These are phyloP conservation scores for Mycena filopes DNA, from an alignment of 768 basidiomycete genomes.

Conservation along the genomic window DNA sequence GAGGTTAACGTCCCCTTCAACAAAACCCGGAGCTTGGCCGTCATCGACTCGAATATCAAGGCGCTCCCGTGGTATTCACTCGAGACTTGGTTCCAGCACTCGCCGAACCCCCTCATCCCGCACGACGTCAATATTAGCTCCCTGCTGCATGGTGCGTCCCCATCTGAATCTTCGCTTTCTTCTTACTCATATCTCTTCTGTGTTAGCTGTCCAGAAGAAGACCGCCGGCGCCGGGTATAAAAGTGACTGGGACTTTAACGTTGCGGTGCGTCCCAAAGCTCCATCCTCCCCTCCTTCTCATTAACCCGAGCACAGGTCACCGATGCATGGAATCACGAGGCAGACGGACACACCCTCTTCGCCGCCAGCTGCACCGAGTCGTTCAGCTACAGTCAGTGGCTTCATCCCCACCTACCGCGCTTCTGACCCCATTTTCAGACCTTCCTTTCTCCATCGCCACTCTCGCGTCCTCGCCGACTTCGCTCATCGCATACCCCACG, in stretches of 20 bases:
- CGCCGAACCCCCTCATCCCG: slow-evolving; percentile 34
- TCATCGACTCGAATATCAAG: slow-evolving; percentile 32
- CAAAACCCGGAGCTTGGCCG: slow-evolving; percentile 28
- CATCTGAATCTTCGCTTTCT: no score
- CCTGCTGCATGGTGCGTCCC: slow-evolving; percentile 15
- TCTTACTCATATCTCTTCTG: no score
- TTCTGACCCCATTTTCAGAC: no score
- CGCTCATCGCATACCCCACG: slow-evolving; percentile 23
- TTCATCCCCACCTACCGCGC: no score
- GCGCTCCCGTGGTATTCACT: slow-evolving; percentile 30
- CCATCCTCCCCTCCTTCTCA: not conserved
- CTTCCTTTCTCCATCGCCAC: slow-evolving; percentile 35
- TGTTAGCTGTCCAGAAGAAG: slow-evolving; percentile 19
- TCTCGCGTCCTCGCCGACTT: slow-evolving; percentile 18
- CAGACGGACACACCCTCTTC: slow-evolving; percentile 30
- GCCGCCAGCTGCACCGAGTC: slow-evolving; percentile 24
- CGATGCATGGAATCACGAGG: slow-evolving; percentile 31
- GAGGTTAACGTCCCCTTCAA: slow-evolving; percentile 35
- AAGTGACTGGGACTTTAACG: slow-evolving; percentile 34
- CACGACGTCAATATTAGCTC: slow-evolving; percentile 38
- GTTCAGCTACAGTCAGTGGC: slow-evolving; percentile 28
- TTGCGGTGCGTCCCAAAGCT: slow-evolving; percentile 16
- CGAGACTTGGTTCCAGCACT: slow-evolving; percentile 31
- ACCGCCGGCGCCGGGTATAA: slow-evolving; percentile 5
- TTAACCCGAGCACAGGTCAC: slow-evolving; percentile 13